These are phyloP conservation scores for Picochlorum sp. DNA, from an alignment of 139 green algal genomes.

Conservation along the genomic window DNA sequence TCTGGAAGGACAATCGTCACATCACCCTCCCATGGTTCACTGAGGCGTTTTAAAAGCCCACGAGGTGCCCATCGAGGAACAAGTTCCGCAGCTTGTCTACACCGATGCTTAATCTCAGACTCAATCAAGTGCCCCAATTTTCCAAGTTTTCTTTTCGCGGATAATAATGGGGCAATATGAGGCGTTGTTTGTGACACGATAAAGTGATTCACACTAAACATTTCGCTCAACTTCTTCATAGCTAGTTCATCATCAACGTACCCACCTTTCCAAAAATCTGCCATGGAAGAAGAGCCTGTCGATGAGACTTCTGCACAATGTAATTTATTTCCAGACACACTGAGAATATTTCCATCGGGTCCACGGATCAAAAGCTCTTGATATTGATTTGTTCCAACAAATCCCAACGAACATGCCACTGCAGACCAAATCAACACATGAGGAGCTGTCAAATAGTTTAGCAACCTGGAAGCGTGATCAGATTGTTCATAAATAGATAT, in stretches of 20 bases:
- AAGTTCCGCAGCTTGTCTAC: conserved; percentile 57
- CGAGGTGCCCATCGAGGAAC: conserved; percentile 33
- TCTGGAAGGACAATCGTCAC: conserved; percentile 79
- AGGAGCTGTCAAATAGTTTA: conserved; percentile 88
- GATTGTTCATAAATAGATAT: conserved; percentile 61
- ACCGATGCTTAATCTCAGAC: conserved; percentile 80
- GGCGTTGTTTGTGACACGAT: conserved; percentile 83
- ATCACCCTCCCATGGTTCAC: conserved; percentile 86
- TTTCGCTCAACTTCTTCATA: conserved; percentile 60
- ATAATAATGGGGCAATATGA: conserved; percentile 77
- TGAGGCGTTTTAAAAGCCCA: conserved; percentile 62
- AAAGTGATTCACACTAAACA: conserved; percentile 95
- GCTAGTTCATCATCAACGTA: conserved; percentile 54
- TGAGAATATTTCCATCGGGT: no score
- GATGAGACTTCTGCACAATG: no score
- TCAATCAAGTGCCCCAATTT: conserved; percentile 57
- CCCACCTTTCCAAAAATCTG: conserved; percentile 58
- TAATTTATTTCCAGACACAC: no score
- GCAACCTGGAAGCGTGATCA: conserved; percentile 76
- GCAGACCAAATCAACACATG: conserved; percentile 81
- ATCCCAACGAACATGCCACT: conserved; percentile 64
- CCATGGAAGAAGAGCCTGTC: background rate
- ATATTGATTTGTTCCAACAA: no score
- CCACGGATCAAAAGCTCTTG: background rate
- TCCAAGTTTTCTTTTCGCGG: conserved; percentile 57